These are phyloP conservation scores for Sarocladium oryzae DNA, from an alignment of 2,329 filamentous ascomycete species.

Conservation along the genomic window DNA sequence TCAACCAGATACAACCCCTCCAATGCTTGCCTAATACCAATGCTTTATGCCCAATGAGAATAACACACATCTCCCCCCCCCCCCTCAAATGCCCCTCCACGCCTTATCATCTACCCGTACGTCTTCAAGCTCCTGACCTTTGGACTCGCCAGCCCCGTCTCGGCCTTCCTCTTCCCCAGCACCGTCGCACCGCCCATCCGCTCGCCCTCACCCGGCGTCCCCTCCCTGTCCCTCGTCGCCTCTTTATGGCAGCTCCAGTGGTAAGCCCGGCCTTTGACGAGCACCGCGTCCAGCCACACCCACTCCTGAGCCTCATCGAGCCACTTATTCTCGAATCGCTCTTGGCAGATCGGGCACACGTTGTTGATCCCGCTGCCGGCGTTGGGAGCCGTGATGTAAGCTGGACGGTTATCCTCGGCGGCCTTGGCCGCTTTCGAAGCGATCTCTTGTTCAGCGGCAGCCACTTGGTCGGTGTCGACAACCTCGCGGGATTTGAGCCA, in stretches of 20 bases:
- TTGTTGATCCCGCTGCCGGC: slow-evolving; percentile 67
- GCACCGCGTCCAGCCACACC: slow-evolving; percentile 87
- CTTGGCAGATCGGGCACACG: slow-evolving; percentile 89
- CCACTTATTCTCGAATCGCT: slow-evolving; percentile 89
- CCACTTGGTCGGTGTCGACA: slow-evolving; percentile 56
- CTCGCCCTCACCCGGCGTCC: slow-evolving; percentile 35
- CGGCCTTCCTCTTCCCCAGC: slow-evolving; percentile 69
- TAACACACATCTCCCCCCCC: not conserved
- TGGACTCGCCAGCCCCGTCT: slow-evolving; percentile 42
- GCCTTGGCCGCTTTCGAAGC: slow-evolving; percentile 31
- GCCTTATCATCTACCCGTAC: slow-evolving; percentile 19
- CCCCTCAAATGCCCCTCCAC: not conserved
- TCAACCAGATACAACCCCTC: too few species aligned
- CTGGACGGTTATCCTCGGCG: slow-evolving; percentile 40
- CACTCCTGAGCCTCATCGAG: slow-evolving; percentile 91
- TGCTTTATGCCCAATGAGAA: not conserved
- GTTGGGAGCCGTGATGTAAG: slow-evolving; percentile 79
- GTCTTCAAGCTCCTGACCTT: slow-evolving; percentile 31
- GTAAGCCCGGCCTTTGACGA: slow-evolving; percentile 73
- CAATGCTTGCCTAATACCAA: too few species aligned
- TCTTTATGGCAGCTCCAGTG: slow-evolving; percentile 88
- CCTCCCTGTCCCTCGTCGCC: slow-evolving; percentile 56
- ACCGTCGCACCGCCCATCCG: slow-evolving; percentile 42
- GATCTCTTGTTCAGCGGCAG: slow-evolving; percentile 24
- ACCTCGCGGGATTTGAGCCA: slow-evolving; percentile 84